Conservation (phyloP, 768 basidiomycete species). For the Tricholoma furcatifolium region DNA sequence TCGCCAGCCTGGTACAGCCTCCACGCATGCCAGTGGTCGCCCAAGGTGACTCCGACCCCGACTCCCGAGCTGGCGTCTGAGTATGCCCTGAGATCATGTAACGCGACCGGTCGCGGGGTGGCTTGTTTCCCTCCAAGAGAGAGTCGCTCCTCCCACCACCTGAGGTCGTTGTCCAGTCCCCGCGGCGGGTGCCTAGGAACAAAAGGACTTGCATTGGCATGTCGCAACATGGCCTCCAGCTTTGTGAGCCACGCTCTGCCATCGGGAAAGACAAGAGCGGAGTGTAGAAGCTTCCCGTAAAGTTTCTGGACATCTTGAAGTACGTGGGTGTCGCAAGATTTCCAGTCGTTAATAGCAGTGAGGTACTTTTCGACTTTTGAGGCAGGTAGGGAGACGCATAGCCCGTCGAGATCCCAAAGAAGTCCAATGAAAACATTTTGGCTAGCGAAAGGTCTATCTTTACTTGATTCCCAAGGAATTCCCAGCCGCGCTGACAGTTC, state of each 20-base stretch:
- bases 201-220: slow-evolving; percentile 23
- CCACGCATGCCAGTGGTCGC: too few species aligned
- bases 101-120: slow-evolving; percentile 22
- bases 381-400: not conserved
- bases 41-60: slow-evolving; percentile 25
- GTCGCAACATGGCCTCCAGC: slow-evolving; percentile 25
- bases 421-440: slow-evolving; percentile 1
- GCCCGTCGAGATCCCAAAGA: not conserved
- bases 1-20: slow-evolving; percentile 25
- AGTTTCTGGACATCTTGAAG: too few species aligned
- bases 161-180: slow-evolving; percentile 13
- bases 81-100: slow-evolving; percentile 21
- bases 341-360: slow-evolving; percentile 21
- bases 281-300: too few species aligned
- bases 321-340: slow-evolving; percentile 8
- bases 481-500: not conserved
- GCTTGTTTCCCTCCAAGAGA: not conserved
- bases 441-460: not conserved
- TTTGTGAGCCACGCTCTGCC: too few species aligned
- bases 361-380: slow-evolving; percentile 3
- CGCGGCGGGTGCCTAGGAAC: slow-evolving; percentile 15
- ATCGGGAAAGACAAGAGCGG: too few species aligned
- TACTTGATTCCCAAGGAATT: not conserved
- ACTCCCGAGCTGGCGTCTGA: slow-evolving; percentile 21
- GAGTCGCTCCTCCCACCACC: slow-evolving; percentile 24